Conservation (phyloP, 805 yeast genomes). For the Maudiozyma pseudohumilis region DNA sequence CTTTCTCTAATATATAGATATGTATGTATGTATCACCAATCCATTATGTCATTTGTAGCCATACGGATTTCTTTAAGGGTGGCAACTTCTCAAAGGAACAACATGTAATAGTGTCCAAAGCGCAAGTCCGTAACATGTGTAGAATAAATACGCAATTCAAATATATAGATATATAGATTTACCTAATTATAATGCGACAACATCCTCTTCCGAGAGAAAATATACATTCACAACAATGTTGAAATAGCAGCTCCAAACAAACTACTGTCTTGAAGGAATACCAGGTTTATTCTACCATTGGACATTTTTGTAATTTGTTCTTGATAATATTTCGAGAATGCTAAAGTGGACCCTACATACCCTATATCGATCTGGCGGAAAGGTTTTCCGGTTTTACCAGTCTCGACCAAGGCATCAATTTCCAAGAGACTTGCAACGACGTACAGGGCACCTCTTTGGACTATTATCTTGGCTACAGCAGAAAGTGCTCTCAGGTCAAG, state of each 20-base stretch:
- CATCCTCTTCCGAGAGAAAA: no score
- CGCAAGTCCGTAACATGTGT: no score
- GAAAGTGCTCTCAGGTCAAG: conserved; percentile 5
- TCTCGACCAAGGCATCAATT: conserved; percentile 5
- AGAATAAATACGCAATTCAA: no score
- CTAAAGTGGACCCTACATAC: conserved; percentile 23
- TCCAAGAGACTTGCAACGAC: conserved; percentile 15
- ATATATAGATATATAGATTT: no score
- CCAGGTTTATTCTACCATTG: conserved; percentile 8
- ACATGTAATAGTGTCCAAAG: no score
- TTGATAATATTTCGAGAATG: conserved; percentile 13
- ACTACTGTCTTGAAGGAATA: conserved; percentile 20
- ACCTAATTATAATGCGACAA: no score
- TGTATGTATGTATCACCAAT: no score
- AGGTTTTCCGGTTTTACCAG: neutral
- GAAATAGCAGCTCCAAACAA: conserved; percentile 23
- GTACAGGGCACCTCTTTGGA: conserved; percentile 21
- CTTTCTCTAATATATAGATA: no score
- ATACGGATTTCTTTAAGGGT: no score
- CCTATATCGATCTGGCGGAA: conserved; percentile 11
- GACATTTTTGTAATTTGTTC: conserved; percentile 11
- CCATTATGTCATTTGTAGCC: no score
- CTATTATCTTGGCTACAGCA: conserved; percentile 10
- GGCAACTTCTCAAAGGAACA: no score
- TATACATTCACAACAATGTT: conserved; percentile 7